Conservation (phyloP, 805 yeast genomes). For the Yamadazyma kitorensis region DNA sequence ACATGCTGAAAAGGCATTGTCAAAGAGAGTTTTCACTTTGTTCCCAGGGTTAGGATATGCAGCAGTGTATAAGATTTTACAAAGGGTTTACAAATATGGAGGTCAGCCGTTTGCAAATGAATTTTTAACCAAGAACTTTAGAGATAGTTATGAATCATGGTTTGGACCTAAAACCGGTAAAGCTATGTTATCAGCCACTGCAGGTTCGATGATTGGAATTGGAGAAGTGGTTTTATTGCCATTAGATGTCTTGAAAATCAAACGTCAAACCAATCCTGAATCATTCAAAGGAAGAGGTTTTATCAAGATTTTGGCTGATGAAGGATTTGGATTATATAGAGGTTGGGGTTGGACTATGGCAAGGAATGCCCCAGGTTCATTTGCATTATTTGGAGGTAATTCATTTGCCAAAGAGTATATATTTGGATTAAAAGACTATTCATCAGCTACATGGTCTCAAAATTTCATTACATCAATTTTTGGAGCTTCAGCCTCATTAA, state of each 20-base stretch:
- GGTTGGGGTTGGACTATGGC: slow-evolving; percentile 99
- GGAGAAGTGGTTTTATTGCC: slow-evolving; percentile 97
- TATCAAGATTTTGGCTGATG: slow-evolving; percentile 78
- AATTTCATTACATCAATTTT: slow-evolving; percentile 91
- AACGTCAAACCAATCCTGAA: slow-evolving; percentile 99
- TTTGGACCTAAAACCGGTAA: slow-evolving; percentile 96
- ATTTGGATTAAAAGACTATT: slow-evolving; percentile 80
- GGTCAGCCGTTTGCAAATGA: slow-evolving; percentile 99
- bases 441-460: slow-evolving; percentile 90
- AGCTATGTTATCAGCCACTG: slow-evolving; percentile 95
- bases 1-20: slow-evolving; percentile 68
- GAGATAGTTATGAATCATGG: slow-evolving; percentile 60
- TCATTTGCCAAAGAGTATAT: slow-evolving; percentile 98
- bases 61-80: slow-evolving; percentile 93
- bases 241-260: slow-evolving; percentile 92
- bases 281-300: slow-evolving; percentile 98
- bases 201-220: slow-evolving; percentile 95
- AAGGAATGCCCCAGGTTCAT: slow-evolving; percentile 98
- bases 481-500: slow-evolving; percentile 95
- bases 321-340: slow-evolving; percentile 89
- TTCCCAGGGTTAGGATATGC: slow-evolving; percentile 99
- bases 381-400: slow-evolving; percentile 96
- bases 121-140: slow-evolving; percentile 73
- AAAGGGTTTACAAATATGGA: slow-evolving; percentile 97
- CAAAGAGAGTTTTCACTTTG: slow-evolving; percentile 71